phyloP scores from a whole-genome alignment of 176 grass and related monocot species.

The Metroxylon sagu region DNA sequence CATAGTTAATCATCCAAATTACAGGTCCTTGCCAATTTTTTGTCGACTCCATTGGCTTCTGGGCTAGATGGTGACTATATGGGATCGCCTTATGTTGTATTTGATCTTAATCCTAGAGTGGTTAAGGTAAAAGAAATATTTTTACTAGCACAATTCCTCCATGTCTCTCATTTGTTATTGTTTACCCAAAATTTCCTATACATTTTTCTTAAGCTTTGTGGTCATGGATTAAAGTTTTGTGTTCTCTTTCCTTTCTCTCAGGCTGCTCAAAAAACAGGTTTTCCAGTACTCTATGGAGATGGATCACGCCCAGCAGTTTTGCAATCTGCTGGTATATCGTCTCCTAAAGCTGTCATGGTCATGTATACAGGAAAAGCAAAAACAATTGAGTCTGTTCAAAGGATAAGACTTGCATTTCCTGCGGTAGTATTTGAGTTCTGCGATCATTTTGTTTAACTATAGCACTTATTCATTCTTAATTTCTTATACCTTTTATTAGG shows the following conservation, averaged over 20 bases:
- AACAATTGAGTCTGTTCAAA: conserved; percentile 64
- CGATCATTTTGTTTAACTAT: background rate
- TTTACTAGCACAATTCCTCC: background rate
- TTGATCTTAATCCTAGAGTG: conserved; percentile 85
- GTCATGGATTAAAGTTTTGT: conserved; percentile 5
- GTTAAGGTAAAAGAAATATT: conserved; percentile 56
- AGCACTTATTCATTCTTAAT: background rate
- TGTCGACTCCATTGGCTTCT: conserved; percentile 81
- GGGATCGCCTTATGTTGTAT: conserved; percentile 85
- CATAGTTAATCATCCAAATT: conserved; percentile 1
- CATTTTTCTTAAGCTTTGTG: conserved; percentile 1
- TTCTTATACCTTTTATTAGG: background rate
- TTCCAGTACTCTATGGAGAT: conserved; percentile 77
- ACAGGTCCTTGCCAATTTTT: conserved; percentile 89
- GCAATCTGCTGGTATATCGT: conserved; percentile 90
- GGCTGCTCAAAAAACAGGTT: conserved; percentile 74
- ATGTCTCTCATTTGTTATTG: too few relatives aligned
- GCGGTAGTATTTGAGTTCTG: conserved; percentile 33
- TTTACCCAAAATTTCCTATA: background rate
- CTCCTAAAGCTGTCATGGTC: conserved; percentile 94
- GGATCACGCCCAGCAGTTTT: conserved; percentile 85
- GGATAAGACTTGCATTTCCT: conserved; percentile 90
- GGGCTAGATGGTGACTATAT: conserved; percentile 34
- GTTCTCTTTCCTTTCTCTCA: conserved; percentile 13
- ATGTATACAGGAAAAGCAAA: conserved; percentile 81